Evolutionary conservation across 805 yeast species (phyloP), one percentile per base, ranked within the genome.

Genomic region (Yamadazyma scolyti): DNA sequence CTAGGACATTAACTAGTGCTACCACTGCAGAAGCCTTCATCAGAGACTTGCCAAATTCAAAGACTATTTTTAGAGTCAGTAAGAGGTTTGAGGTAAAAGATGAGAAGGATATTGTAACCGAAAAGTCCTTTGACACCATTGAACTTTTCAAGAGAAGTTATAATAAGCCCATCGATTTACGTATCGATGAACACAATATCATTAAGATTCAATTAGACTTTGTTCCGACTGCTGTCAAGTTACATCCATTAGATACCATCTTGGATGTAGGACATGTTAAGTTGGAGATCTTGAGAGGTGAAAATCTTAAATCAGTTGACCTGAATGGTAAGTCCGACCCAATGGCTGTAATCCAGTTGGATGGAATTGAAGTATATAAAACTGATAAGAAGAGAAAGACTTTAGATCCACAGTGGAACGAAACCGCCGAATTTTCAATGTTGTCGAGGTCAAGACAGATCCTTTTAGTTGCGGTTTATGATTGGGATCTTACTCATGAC

Each of bases 261-360:
- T 49, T 66, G 37, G 90, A 84, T 50, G 82, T 86, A 15, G 94
- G 94, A 46, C 42, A 61, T 9, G 52, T 83, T 29, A 64, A 69
- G 25, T 50, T 83, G 43, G 77, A 75, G 22, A 58, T 84, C 32
- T 46, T 79, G 22, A 66, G 74, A 28, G 93, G 78, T 18, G 65
- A 65, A 16, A 56, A 65, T 30, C 58, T 84, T 37, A 49, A 55
- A 28, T 57, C 87, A 6, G 82, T 76, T 27, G 93, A 84, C 52
- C 60, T 74, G 32, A 80, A 79, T 46, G 93, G 93, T 33, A 79
- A 77, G 47, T 79, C 90, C 3, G 94, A 84, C 61, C 94, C 94
- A 33, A 75, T 65, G 46, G 69, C 69, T 27, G 57, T 56, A 15
- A 53, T 83, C n/a, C 59, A 51, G 27, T 50, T 79, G 11, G 79